Evolutionary conservation across 805 yeast species (phyloP).

Genomic region (Saccharomycopsis sp.): DNA sequence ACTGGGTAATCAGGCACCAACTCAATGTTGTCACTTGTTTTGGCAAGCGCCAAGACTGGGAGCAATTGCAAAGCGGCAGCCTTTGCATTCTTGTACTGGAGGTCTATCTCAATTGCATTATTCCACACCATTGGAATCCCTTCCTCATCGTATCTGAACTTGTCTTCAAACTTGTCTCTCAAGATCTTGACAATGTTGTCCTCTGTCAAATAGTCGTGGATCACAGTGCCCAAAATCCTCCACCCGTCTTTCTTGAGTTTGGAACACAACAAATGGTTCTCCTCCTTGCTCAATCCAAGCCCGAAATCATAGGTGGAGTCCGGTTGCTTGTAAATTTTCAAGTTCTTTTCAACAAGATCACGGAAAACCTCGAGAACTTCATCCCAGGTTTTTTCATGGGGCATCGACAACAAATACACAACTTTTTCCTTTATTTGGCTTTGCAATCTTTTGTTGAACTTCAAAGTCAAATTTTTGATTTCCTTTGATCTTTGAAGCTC

Average conservation of each 20-base stretch:
- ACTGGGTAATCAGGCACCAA: slow-evolving; percentile 49
- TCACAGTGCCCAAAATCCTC: slow-evolving; percentile 48
- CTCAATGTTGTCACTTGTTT: slow-evolving; percentile 41
- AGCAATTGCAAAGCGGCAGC: slow-evolving; percentile 46
- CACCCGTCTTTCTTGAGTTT: slow-evolving; percentile 51
- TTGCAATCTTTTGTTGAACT: slow-evolving; percentile 39
- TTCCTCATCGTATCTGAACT: slow-evolving; percentile 71
- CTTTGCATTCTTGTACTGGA: slow-evolving; percentile 51
- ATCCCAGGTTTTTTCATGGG: slow-evolving; percentile 55
- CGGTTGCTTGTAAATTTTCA: slow-evolving; percentile 26
- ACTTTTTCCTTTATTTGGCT: slow-evolving; percentile 42
- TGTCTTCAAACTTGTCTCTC: slow-evolving; percentile 74
- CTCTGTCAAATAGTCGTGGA: slow-evolving; percentile 54
- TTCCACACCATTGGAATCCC: slow-evolving; percentile 81
- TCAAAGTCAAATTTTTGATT: slow-evolving; percentile 33
- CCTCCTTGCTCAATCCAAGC: slow-evolving; percentile 44
- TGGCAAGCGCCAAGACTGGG: slow-evolving; percentile 52
- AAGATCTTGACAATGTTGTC: slow-evolving; percentile 58
- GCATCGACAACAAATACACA: slow-evolving; percentile 38
- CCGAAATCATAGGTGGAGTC: slow-evolving; percentile 43
- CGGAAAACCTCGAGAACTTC: slow-evolving; percentile 38
- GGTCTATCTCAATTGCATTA: slow-evolving; percentile 63
- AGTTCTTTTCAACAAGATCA: slow-evolving; percentile 25
- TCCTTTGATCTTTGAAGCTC: slow-evolving; percentile 33
- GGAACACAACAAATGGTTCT: slow-evolving; percentile 34